Conservation (phyloP, 257 asterid species). For the Fraxinus excelsior region DNA sequence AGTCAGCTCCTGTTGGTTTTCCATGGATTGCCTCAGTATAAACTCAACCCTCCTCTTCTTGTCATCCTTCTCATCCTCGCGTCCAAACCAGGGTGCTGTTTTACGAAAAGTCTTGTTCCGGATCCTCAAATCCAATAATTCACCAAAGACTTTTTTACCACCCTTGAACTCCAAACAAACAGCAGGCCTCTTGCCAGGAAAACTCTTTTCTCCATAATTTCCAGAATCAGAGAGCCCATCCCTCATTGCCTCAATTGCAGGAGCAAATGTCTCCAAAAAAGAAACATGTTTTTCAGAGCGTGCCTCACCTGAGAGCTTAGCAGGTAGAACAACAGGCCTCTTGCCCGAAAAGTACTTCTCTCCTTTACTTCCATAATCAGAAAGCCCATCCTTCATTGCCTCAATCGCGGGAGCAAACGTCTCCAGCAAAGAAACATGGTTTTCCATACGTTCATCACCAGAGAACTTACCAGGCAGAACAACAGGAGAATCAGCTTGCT, state of each 20-base stretch:
- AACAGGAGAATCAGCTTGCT: slow-evolving; percentile 42
- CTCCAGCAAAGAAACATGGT: slow-evolving; percentile 64
- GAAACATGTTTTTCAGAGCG: slow-evolving; percentile 42
- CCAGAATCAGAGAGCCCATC: slow-evolving; percentile 68
- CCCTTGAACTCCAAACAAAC: slow-evolving; percentile 68
- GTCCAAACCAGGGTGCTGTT: slow-evolving; percentile 58
- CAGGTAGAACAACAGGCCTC: slow-evolving; percentile 47
- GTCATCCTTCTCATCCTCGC: slow-evolving; percentile 84
- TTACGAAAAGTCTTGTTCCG: slow-evolving; percentile 56
- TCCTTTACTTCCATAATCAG: slow-evolving; percentile 64
- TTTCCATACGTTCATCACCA: slow-evolving; percentile 31
- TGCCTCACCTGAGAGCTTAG: slow-evolving; percentile 38
- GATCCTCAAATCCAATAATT: slow-evolving; percentile 81
- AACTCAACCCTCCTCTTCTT: slow-evolving; percentile 86
- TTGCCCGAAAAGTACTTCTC: slow-evolving; percentile 23
- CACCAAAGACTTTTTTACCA: slow-evolving; percentile 72
- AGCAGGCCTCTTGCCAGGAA: slow-evolving; percentile 64
- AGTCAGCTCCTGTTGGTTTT: slow-evolving; percentile 76
- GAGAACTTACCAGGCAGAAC: slow-evolving; percentile 47
- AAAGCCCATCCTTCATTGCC: slow-evolving; percentile 77
- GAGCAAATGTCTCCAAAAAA: slow-evolving; percentile 82
- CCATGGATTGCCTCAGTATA: slow-evolving; percentile 70
- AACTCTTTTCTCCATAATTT: slow-evolving; percentile 47
- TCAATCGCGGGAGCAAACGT: slow-evolving; percentile 90
- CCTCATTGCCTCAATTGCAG: slow-evolving; percentile 88